These are phyloP conservation scores for Fusarium lyarnte DNA, from an alignment of 2,329 filamentous ascomycete genomes.

Conservation along the genomic window DNA sequence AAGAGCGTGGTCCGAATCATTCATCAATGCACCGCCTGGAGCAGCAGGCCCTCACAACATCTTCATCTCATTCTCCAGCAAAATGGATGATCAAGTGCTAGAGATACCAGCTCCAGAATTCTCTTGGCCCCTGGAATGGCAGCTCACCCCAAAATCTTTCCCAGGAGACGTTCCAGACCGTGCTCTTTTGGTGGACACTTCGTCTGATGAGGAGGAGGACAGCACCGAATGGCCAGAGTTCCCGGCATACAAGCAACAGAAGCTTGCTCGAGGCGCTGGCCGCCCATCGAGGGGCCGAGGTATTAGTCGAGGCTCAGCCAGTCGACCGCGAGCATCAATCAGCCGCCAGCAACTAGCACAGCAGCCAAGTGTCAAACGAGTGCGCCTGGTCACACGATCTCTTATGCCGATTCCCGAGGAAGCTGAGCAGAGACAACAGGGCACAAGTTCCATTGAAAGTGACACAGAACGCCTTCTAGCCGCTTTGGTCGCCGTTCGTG, in stretches of 20 bases:
- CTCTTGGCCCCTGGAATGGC: conserved; percentile 42
- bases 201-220: conserved; percentile 35
- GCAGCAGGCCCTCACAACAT: conserved; percentile 48
- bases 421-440: conserved; percentile 2
- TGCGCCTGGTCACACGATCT: conserved; percentile 43
- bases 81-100: neutral
- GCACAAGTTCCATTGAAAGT: neutral
- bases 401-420: conserved; percentile 41
- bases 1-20: conserved; percentile 47
- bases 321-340: conserved; percentile 3
- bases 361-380: conserved; percentile 41
- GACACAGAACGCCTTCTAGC: conserved; percentile 56
- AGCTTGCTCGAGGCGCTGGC: neutral
- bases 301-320: neutral
- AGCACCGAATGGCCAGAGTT: conserved; percentile 27
- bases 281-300: conserved; percentile 7
- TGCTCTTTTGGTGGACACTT: conserved; percentile 6
- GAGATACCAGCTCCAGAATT: conserved; percentile 2
- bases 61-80: conserved; percentile 43
- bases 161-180: conserved; percentile 6
- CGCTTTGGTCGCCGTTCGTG: conserved; percentile 66
- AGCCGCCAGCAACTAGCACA: conserved; percentile 11
- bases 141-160: conserved; percentile 37
- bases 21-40: conserved; percentile 32
- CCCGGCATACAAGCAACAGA: neutral